Evolutionary conservation across 2,329 filamentous ascomycete species (phyloP).

Genomic region (Diaporthe sp.): DNA sequence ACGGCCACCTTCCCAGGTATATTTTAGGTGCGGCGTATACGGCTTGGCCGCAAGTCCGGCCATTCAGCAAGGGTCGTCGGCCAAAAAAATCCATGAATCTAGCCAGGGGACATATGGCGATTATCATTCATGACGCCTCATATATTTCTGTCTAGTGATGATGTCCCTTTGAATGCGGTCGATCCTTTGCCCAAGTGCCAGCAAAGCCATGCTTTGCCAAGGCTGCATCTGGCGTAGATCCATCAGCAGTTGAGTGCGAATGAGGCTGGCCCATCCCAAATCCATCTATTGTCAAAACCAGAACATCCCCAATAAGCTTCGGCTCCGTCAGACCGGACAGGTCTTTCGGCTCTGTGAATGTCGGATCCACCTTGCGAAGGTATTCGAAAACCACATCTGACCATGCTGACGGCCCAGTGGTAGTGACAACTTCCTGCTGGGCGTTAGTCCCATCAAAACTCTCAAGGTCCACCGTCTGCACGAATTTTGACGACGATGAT

Average conservation of each 20-base stretch:
- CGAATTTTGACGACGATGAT: too few species aligned
- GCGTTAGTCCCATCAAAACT: slow-evolving; percentile 16
- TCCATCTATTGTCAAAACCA: not conserved
- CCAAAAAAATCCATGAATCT: too few species aligned
- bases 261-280: slow-evolving; percentile 12
- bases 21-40: too few species aligned
- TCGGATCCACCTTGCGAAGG: not conserved
- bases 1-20: too few species aligned
- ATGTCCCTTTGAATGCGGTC: too few species aligned
- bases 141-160: too few species aligned
- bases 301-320: not conserved
- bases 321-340: not conserved
- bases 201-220: not conserved
- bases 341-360: not conserved
- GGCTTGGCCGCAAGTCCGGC: too few species aligned
- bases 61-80: too few species aligned
- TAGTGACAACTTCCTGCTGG: slow-evolving; percentile 44
- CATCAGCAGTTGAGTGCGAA: not conserved
- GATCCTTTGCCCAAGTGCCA: too few species aligned
- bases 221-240: not conserved
- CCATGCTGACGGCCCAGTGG: not conserved
- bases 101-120: too few species aligned
- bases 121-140: too few species aligned
- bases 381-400: not conserved
- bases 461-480: too few species aligned